Conservation (phyloP, 1,284 basidiomycete genomes). For the Apiotrichum sp. region DNA sequence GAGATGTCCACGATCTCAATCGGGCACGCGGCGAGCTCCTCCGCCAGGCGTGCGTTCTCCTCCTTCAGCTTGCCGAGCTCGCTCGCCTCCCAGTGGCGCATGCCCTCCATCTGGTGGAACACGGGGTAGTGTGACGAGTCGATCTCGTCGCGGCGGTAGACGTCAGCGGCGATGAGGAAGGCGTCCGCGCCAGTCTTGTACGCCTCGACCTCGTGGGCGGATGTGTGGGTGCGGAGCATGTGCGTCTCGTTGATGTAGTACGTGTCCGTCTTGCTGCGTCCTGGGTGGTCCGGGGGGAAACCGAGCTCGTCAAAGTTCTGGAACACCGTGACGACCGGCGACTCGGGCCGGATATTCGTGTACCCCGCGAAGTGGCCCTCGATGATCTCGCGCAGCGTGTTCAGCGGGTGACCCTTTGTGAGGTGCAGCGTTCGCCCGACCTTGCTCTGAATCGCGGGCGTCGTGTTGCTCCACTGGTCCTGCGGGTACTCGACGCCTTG, state of each 20-base stretch:
- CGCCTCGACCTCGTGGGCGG: conserved; percentile 91
- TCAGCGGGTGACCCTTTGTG: conserved; percentile 73
- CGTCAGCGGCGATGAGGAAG: conserved; percentile 96
- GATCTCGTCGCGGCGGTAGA: conserved; percentile 97
- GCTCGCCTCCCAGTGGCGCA: conserved; percentile 61
- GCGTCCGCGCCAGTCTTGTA: conserved; percentile 68
- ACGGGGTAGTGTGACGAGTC: conserved; percentile 95
- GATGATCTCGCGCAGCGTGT: conserved; percentile 75
- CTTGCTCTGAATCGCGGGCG: conserved; percentile 75
- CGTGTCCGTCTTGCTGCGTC: conserved; percentile 79
- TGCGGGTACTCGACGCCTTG: conserved; percentile 53
- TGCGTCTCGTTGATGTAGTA: conserved; percentile 89
- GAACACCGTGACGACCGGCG: conserved; percentile 80
- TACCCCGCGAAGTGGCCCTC: conserved; percentile 65
- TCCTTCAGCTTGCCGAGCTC: conserved; percentile 42
- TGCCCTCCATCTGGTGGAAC: conserved; percentile 98
- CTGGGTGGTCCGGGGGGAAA: conserved; percentile 89
- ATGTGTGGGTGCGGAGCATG: conserved; percentile 96
- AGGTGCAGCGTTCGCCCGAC: conserved; percentile 65
- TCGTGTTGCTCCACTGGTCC: conserved; percentile 79
- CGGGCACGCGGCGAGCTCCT: conserved; percentile 60
- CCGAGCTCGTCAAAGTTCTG: conserved; percentile 98
- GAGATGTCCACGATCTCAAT: conserved; percentile 84
- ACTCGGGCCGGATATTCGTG: conserved; percentile 55
- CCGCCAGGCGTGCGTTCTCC: conserved; percentile 56